Conservation (phyloP, 2,329 filamentous ascomycete species). For the Pseudogymnoascus sp. region DNA sequence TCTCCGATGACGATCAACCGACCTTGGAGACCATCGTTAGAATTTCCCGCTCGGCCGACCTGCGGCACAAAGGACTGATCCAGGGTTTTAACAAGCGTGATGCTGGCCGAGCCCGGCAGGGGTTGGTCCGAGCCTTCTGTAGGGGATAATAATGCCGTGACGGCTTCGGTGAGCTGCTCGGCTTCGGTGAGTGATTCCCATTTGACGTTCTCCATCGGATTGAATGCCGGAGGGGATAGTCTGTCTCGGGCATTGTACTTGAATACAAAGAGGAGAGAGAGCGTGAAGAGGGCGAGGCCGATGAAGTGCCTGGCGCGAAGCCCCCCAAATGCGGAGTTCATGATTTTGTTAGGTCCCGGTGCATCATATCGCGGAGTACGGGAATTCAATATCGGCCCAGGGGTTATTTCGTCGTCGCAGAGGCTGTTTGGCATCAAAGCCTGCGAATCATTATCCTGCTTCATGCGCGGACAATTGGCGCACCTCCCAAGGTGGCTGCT, state of each 20-base stretch:
- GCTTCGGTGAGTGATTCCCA: neutral
- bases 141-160: neutral
- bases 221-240: neutral
- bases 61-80: neutral
- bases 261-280: conserved; percentile 1
- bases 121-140: neutral
- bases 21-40: neutral
- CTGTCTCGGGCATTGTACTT: neutral
- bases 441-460: neutral
- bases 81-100: neutral
- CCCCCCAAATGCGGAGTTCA: neutral
- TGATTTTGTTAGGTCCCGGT: neutral
- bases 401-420: neutral
- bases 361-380: neutral
- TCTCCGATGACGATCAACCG: conserved; percentile 80
- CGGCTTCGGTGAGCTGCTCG: neutral
- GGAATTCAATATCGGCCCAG: neutral
- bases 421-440: neutral
- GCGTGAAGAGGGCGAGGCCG: neutral
- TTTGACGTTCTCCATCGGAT: neutral
- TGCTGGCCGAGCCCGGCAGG: neutral
- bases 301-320: neutral
- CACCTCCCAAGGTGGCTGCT: conserved; percentile 3
- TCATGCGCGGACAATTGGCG: neutral
- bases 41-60: neutral